Evolutionary conservation across 208 protist species (phyloP).

Genomic region (Zelonia costaricensis): DNA sequence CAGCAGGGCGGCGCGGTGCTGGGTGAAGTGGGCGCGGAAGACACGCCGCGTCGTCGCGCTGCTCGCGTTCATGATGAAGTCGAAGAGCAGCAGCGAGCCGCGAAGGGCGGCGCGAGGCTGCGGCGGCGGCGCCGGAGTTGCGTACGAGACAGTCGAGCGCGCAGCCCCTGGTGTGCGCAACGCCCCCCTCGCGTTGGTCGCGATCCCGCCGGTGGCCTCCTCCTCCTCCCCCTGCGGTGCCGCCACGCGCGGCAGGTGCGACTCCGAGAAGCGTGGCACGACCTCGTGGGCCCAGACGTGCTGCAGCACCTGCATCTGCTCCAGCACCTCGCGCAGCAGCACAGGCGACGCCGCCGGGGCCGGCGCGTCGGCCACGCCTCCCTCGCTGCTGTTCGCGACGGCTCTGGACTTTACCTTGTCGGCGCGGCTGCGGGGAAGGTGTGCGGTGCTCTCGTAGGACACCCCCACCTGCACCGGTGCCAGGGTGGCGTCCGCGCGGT

Average conservation of each 20-base stretch:
- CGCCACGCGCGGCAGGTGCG: slow-evolving; percentile 4
- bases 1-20: slow-evolving; percentile 10
- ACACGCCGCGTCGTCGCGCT: slow-evolving; percentile 26
- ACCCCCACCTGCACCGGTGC: slow-evolving; percentile 23
- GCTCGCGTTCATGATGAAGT: slow-evolving; percentile 39
- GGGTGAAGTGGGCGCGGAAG: slow-evolving; percentile 31
- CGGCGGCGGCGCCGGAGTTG: neutral
- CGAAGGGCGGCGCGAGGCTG: slow-evolving; percentile 9
- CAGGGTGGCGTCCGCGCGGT: neutral
- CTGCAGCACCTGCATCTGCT: slow-evolving; percentile 38
- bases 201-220: neutral
- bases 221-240: neutral
- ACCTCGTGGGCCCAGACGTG: slow-evolving; percentile 45
- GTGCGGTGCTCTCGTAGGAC: slow-evolving; percentile 12
- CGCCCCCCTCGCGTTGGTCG: too few relatives aligned
- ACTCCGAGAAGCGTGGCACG: slow-evolving; percentile 10
- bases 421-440: neutral
- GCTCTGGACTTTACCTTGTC: neutral
- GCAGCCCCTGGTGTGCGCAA: too few relatives aligned
- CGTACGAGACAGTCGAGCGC: too few relatives aligned
- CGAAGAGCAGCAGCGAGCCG: slow-evolving; percentile 32
- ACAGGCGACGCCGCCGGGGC: neutral
- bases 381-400: neutral
- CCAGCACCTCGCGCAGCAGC: slow-evolving; percentile 26
- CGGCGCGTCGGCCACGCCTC: neutral